phyloP scores from a whole-genome alignment of 1,139 yeast species.

The Kazachstania sp. region DNA sequence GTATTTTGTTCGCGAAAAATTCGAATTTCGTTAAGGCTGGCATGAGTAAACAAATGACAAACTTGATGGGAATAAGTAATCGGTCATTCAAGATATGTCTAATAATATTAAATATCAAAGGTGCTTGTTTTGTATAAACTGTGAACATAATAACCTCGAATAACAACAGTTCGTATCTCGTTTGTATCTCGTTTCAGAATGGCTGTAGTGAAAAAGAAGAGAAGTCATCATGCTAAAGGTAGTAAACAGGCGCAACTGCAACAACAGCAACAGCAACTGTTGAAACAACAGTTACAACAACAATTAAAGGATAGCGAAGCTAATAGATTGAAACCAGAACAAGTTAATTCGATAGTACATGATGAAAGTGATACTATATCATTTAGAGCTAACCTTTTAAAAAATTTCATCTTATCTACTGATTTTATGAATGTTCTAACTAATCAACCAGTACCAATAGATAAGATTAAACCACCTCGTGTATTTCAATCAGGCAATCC shows the following conservation, averaged over 20 bases:
- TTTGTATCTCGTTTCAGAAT: neutral
- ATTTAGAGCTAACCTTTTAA: conserved; percentile 22
- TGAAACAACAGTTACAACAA: conserved; percentile 2
- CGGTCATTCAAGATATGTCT: no score
- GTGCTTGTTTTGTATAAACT: no score
- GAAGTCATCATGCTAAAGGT: conserved; percentile 9
- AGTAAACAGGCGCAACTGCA: conserved; percentile 5
- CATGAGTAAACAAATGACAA: no score
- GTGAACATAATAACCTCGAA: no score
- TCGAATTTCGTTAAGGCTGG: no score
- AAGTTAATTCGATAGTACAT: conserved; percentile 22
- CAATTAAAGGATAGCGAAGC: conserved; percentile 11
- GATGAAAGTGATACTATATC: conserved; percentile 31
- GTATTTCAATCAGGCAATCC: conserved; percentile 8
- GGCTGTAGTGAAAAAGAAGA: conserved; percentile 12
- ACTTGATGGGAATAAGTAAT: no score
- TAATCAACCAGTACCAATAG: conserved; percentile 19
- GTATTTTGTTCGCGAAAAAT: no score
- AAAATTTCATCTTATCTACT: conserved; percentile 19
- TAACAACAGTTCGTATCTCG: neutral
- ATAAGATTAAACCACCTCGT: conserved; percentile 17
- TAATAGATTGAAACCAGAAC: conserved; percentile 23
- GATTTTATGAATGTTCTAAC: conserved; percentile 21
- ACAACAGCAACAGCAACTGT: conserved; percentile 5
- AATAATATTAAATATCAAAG: no score